Conservation (phyloP, 1,284 basidiomycete species). For the Austroboletus niveus region DNA sequence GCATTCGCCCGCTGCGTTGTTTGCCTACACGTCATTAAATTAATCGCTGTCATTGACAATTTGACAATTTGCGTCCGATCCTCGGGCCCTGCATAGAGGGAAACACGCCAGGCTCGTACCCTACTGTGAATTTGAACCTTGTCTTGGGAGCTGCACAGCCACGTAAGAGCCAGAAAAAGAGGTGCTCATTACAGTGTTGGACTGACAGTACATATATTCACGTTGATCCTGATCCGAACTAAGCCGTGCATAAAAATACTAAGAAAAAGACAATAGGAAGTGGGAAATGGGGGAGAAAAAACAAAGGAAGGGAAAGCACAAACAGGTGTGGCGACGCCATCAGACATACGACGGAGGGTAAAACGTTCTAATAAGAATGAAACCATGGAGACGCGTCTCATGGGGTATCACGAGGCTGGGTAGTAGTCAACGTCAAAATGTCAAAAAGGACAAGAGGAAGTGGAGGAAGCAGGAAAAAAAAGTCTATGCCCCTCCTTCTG, state of each 20-base stretch:
- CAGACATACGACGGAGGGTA: constrained; percentile 1
- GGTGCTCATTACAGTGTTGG: constrained; percentile 14
- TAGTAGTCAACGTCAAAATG: constrained; percentile 18
- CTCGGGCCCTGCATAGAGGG: too few relatives aligned
- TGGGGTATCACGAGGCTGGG: constrained; percentile 25
- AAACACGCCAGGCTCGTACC: too few relatives aligned
- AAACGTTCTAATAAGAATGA: constrained; percentile 7
- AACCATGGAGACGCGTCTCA: constrained; percentile 10
- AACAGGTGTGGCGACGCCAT: background rate
- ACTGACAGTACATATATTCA: constrained; percentile 18
- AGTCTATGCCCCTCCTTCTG: constrained; percentile 34
- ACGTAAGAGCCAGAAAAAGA: background rate
- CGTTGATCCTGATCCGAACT: constrained; percentile 10
- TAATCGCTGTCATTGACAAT: too few relatives aligned
- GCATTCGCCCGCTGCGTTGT: too few relatives aligned
- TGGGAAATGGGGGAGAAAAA: background rate
- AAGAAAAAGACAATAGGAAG: background rate
- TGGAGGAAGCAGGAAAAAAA: background rate
- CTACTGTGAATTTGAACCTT: background rate
- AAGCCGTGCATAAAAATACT: constrained; percentile 11
- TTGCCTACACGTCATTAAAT: too few relatives aligned
- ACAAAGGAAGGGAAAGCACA: background rate
- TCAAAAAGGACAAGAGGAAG: background rate
- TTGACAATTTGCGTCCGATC: too few relatives aligned
- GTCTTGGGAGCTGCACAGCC: too few relatives aligned